A percentile compares a stretch with the other conserved stretches of the same genome.
Conservation (phyloP, 441 rosid genomes). For the Bruguiera hainesii region DNA sequence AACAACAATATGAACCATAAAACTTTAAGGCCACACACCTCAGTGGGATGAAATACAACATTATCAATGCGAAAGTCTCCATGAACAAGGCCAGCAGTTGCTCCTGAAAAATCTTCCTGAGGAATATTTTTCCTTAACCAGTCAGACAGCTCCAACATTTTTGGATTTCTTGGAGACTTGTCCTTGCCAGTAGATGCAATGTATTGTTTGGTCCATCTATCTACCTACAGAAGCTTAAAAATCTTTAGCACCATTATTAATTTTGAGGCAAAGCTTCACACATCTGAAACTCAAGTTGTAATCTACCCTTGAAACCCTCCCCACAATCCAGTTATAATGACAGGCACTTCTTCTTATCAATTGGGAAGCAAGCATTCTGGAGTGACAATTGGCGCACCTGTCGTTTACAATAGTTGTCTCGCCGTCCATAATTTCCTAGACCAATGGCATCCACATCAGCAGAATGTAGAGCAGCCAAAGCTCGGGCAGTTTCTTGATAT, state of each 20-base stretch:
- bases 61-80: slow-evolving; percentile 97
- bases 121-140: slow-evolving; percentile 75
- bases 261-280: background rate
- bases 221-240: slow-evolving; percentile 45
- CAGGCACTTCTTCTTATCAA: background rate
- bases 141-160: slow-evolving; percentile 69
- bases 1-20: slow-evolving; percentile 2
- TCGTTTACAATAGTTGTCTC: slow-evolving; percentile 69
- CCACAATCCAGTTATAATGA: background rate
- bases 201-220: slow-evolving; percentile 92
- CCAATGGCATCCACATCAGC: slow-evolving; percentile 74
- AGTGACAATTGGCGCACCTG: slow-evolving; percentile 46
- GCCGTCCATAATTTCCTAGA: slow-evolving; percentile 69
- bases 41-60: slow-evolving; percentile 81
- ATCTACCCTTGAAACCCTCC: background rate
- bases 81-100: slow-evolving; percentile 76
- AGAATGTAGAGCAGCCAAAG: slow-evolving; percentile 76
- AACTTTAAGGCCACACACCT: slow-evolving; percentile 45
- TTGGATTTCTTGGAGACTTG: slow-evolving; percentile 65
- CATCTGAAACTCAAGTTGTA: background rate
- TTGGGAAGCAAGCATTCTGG: background rate
- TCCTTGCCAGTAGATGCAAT: slow-evolving; percentile 77
- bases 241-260: slow-evolving; percentile 11
- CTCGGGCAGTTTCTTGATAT: slow-evolving; percentile 69
- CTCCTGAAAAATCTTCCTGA: slow-evolving; percentile 68